Evolutionary conservation across 768 basidiomycete genomes (phyloP).

Genomic region (Sutorius australiensis): DNA sequence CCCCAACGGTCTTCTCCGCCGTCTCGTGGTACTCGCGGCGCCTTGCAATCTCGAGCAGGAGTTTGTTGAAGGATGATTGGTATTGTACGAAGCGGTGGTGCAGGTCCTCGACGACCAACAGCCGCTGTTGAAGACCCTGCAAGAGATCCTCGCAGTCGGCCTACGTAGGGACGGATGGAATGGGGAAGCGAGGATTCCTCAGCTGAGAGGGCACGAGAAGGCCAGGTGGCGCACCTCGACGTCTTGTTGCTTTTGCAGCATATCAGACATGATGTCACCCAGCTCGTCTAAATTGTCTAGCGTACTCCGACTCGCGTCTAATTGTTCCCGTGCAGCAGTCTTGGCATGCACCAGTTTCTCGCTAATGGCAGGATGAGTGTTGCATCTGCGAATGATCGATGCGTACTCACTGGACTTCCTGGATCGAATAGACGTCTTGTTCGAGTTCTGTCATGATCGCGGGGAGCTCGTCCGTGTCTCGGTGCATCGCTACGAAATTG

Average conservation of each 20-base stretch:
- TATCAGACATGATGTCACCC: slow-evolving; percentile 74
- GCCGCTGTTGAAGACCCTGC: slow-evolving; percentile 53
- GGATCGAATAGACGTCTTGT: slow-evolving; percentile 49
- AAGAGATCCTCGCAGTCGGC: slow-evolving; percentile 51
- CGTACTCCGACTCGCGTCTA: slow-evolving; percentile 46
- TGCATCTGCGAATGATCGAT: background rate
- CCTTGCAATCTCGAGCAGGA: slow-evolving; percentile 70
- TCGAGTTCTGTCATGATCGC: slow-evolving; percentile 72
- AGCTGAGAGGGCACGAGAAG: too few relatives aligned
- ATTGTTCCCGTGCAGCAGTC: slow-evolving; percentile 40
- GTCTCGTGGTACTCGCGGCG: slow-evolving; percentile 64
- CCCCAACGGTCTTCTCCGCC: slow-evolving; percentile 58
- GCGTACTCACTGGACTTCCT: slow-evolving; percentile 51
- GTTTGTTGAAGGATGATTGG: slow-evolving; percentile 67
- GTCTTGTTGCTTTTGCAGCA: slow-evolving; percentile 64
- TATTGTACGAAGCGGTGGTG: slow-evolving; percentile 66
- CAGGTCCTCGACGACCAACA: slow-evolving; percentile 60
- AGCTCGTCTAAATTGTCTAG: slow-evolving; percentile 72
- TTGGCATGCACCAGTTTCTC: slow-evolving; percentile 46
- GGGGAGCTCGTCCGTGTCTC: slow-evolving; percentile 76
- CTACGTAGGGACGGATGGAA: slow-evolving; percentile 29
- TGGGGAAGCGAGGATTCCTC: background rate
- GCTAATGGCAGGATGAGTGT: slow-evolving; percentile 35
- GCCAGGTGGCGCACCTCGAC: slow-evolving; percentile 51
- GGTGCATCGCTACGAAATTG: slow-evolving; percentile 59